These are phyloP conservation scores for Clavaria fumosa DNA, from an alignment of 768 basidiomycete species.

Conservation along the genomic window DNA sequence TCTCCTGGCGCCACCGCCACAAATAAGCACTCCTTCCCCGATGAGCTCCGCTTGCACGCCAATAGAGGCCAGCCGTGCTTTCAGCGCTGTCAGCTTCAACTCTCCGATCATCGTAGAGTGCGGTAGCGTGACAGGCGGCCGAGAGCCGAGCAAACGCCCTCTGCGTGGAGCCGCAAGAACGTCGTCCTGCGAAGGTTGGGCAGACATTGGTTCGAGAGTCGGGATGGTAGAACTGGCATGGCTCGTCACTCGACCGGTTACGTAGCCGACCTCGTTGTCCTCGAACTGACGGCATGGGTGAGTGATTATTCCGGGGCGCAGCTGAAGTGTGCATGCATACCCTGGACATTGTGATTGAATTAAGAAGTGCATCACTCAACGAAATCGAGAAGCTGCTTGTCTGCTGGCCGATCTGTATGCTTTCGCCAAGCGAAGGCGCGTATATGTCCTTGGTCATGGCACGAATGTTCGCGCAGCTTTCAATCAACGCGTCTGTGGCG, in stretches of 20 bases:
- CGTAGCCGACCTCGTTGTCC: conserved; percentile 91
- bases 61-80: conserved; percentile 56
- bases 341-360: conserved; percentile 69
- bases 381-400: conserved; percentile 91
- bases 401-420: conserved; percentile 85
- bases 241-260: conserved; percentile 74
- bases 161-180: conserved; percentile 13
- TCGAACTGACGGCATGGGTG: conserved; percentile 51
- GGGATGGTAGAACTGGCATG: conserved; percentile 84
- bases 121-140: conserved; percentile 52
- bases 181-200: conserved; percentile 13
- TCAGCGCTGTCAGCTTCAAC: conserved; percentile 80
- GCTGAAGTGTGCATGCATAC: conserved; percentile 30
- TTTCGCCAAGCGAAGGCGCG: conserved; percentile 62
- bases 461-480: conserved; percentile 69
- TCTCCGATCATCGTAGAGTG: conserved; percentile 96
- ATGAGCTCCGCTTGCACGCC: conserved; percentile 86
- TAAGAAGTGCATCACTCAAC: conserved; percentile 77
- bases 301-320: conserved; percentile 1
- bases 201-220: conserved; percentile 53
- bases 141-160: conserved; percentile 43
- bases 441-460: conserved; percentile 90
- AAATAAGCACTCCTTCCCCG: conserved; percentile 94
- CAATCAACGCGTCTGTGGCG: conserved; percentile 58
- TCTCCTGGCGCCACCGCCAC: conserved; percentile 40